phyloP scores from a whole-genome alignment of 495 filamentous ascomycete genomes.

The Penicillium crystallinum region DNA sequence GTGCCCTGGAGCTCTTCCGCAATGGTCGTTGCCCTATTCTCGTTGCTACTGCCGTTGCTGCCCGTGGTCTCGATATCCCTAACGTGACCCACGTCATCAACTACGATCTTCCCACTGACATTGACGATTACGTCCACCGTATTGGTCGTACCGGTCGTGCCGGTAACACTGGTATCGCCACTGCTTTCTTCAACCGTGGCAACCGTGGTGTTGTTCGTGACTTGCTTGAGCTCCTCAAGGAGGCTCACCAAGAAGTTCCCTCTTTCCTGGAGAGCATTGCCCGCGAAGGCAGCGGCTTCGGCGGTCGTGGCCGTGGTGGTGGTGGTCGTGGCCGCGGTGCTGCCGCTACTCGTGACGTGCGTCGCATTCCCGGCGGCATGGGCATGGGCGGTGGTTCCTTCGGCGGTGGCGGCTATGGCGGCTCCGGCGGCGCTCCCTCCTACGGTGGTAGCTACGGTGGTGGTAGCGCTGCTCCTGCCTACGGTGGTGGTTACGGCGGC shows the following conservation, averaged over 20 bases:
- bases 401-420: conserved; percentile 53
- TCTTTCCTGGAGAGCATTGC: conserved; percentile 93
- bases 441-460: conserved; percentile 39
- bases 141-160: conserved; percentile 99
- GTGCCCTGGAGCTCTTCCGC: conserved; percentile 94
- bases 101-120: conserved; percentile 97
- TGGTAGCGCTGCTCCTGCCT: conserved; percentile 29
- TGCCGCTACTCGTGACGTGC: conserved; percentile 79
- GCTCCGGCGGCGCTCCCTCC: conserved; percentile 24
- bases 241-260: conserved; percentile 95
- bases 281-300: conserved; percentile 79
- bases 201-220: conserved; percentile 97
- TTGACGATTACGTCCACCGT: conserved; percentile 98
- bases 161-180: conserved; percentile 96
- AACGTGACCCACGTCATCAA: conserved; percentile 99
- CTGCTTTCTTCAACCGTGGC: conserved; percentile 98
- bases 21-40: conserved; percentile 92
- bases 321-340: conserved; percentile 57
- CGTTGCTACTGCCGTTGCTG: conserved; percentile 95
- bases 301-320: conserved; percentile 66
- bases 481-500: conserved; percentile 34
- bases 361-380: conserved; percentile 50
- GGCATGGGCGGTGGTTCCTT: conserved; percentile 37
- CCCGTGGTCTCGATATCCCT: conserved; percentile 92
- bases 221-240: conserved; percentile 91